phyloP scores from a whole-genome alignment of 1,284 basidiomycete genomes.

The Tilletia walkeri region DNA sequence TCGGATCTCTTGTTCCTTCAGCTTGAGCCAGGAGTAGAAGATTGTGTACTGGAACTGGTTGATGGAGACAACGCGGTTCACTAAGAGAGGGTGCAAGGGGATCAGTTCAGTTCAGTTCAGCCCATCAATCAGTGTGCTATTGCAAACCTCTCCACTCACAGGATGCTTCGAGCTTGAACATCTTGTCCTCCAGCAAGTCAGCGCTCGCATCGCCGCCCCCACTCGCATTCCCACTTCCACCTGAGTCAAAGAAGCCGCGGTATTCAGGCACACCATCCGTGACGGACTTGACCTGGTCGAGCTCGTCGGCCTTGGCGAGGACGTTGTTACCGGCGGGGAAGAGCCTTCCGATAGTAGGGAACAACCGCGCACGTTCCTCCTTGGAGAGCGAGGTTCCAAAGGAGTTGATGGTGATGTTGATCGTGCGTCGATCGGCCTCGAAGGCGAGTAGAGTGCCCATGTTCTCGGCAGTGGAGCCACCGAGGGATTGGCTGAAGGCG shows the following conservation, averaged over 20 bases:
- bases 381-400: conserved; percentile 93
- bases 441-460: conserved; percentile 89
- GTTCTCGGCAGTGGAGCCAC: conserved; percentile 79
- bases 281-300: conserved; percentile 85
- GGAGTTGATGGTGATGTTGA: conserved; percentile 99
- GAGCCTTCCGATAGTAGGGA: conserved; percentile 87
- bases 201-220: conserved; percentile 59
- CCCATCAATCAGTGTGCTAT: too few relatives aligned
- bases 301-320: conserved; percentile 88
- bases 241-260: conserved; percentile 75
- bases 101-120: too few relatives aligned
- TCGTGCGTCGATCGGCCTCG: conserved; percentile 91
- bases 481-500: conserved; percentile 74
- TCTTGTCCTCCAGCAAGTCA: conserved; percentile 78
- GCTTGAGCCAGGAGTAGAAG: conserved; percentile 56
- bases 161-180: conserved; percentile 90
- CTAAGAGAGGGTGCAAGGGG: conserved; percentile 12
- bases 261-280: conserved; percentile 89
- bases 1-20: conserved; percentile 99
- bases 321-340: conserved; percentile 95
- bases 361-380: conserved; percentile 91
- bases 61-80: conserved; percentile 53
- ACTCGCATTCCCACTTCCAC: conserved; percentile 24
- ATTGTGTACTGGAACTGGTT: conserved; percentile 52
- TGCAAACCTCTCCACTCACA: conserved; percentile 22